A percentile compares a stretch with the other conserved stretches of the same genome.
These are phyloP conservation scores for Hypoxylon sp. DNA, from an alignment of 2,329 filamentous ascomycete species.

Conservation along the genomic window DNA sequence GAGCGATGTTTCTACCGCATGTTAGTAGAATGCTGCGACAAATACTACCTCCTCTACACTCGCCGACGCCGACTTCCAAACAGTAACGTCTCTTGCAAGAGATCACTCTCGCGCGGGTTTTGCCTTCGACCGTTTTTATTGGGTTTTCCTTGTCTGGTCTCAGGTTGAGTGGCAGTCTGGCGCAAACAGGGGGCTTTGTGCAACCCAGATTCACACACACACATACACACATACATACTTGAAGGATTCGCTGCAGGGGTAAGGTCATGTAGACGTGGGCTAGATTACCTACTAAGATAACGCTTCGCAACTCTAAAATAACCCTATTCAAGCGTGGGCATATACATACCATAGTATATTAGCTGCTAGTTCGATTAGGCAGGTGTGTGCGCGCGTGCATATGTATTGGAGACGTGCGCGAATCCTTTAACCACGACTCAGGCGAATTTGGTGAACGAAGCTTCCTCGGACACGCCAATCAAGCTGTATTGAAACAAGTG, in stretches of 20 bases:
- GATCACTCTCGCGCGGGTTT: slow-evolving; percentile 24
- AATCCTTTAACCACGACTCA: slow-evolving; percentile 33
- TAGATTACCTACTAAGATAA: slow-evolving; percentile 32
- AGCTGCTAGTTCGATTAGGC: slow-evolving; percentile 36
- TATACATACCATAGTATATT: too few relatives aligned
- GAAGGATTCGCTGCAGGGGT: slow-evolving; percentile 39
- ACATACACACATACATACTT: slow-evolving; percentile 7
- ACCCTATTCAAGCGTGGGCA: slow-evolving; percentile 40
- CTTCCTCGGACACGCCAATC: slow-evolving; percentile 11
- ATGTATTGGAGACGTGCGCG: slow-evolving; percentile 38
- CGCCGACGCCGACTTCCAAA: slow-evolving; percentile 12
- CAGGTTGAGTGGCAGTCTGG: slow-evolving; percentile 36
- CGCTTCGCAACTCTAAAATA: slow-evolving; percentile 39
- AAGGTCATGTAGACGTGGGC: slow-evolving; percentile 5
- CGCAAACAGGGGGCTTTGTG: slow-evolving; percentile 22
- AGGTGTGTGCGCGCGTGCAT: slow-evolving; percentile 29
- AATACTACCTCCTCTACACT: slow-evolving; percentile 14
- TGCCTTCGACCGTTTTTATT: slow-evolving; percentile 14
- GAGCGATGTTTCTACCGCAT: not conserved
- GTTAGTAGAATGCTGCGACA: slow-evolving; percentile 17
- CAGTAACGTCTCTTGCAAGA: slow-evolving; percentile 2
- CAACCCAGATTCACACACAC: slow-evolving; percentile 11
- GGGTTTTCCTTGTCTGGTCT: slow-evolving; percentile 24
- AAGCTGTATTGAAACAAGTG: slow-evolving; percentile 29
- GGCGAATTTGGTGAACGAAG: slow-evolving; percentile 16